Base-by-base conservation (phyloP, 2,329 filamentous ascomycete species). In the Arthrobotrys musiformis region DNA sequence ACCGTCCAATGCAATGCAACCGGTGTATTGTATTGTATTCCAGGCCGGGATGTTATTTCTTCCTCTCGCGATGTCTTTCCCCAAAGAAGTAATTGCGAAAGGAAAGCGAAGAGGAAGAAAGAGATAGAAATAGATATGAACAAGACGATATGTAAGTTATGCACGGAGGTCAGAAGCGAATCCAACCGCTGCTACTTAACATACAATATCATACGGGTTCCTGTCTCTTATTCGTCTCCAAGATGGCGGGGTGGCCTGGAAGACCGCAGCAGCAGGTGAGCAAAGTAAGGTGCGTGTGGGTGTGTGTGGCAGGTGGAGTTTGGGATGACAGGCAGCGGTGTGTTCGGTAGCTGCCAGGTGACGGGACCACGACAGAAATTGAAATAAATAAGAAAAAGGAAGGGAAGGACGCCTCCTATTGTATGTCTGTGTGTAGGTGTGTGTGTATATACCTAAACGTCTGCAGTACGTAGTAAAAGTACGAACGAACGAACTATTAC, bases 321-420 rank as follows among this genome's bases (percentile, higher is more conserved):
- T 76, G 50, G 64, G 63, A 76, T 69, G 66, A 69, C 66, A 70
- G 70, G 70, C 54, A 48, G 56, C n/a, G 35, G 50, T 42, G 50
- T 42, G 19, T 60, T 48, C 42, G 54, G 35, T 33, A 44, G 30
- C 46, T 35, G 52, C 69, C 69, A 73, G 70, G 61, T 74, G 70
- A 64, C 50, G 52, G 50, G 26, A 58, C 40, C 40, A 56, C 52
- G 44, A 24, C 52, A 70, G 19, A 58, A 58, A n/a, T n/a, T n/a
- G n/a, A n/a, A n/a, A n/a, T n/a, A n/a, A n/a, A n/a, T n/a, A n/a
- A n/a, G n/a, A n/a, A n/a, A n/a, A n/a, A n/a, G n/a, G n/a, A n/a
- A n/a, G n/a, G n/a, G n/a, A n/a, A n/a, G n/a, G n/a, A n/a, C n/a
- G n/a, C n/a, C n/a, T n/a, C n/a, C n/a, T n/a, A n/a, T n/a, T n/a